Evolutionary conservation across 2,329 filamentous ascomycete species (phyloP), one percentile per base, ranked within the genome.

Genomic region (Diatrype stigma): DNA sequence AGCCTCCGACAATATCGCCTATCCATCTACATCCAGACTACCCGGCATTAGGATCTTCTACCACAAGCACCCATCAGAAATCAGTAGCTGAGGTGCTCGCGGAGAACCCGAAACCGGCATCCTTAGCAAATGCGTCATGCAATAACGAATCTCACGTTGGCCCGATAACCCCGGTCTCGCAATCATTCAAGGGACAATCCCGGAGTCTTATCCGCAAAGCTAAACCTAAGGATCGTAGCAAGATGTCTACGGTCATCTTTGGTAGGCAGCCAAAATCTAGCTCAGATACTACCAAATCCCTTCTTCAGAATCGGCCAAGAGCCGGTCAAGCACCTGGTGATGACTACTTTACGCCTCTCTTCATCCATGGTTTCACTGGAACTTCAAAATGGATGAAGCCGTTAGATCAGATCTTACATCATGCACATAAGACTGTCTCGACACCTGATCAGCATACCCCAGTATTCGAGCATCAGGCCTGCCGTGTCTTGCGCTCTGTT

Each of bases 371-470:
- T 32, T 81, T 81, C 60, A 73, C 79, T 42, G 69, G 77, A 56
- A 73, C 75, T 48, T 74, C 77, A 45, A 77, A 75, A 47, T 83
- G 81, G 75, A 82, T 84, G 74, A 82, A 82, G 50, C 77, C 79
- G 0, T 71, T 86, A 8, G 82, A 89, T 51, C 86, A 89, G 40
- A 78, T 97, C 0, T 75, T 97, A 3, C 81, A 86, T 50, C 87
- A 89, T 42, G 89, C 92, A 3, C 88, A 92, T 63, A 99, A 99
- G 67, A 96, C 91, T 0, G 75, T 97, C 11, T 91, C 87, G 2
- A 97, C 93, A 0, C 78, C 86, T 1, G 92, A 96, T 64, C 86
- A 92, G 47, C 85, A 90, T 51, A 81, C 95, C 1, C 87, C 90
- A 42, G 84, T 95, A 38, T 83, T 90, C 46, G 92, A 97, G 61